Conservation (phyloP, 2,329 filamentous ascomycete genomes). For the Alternaria longipes region DNA sequence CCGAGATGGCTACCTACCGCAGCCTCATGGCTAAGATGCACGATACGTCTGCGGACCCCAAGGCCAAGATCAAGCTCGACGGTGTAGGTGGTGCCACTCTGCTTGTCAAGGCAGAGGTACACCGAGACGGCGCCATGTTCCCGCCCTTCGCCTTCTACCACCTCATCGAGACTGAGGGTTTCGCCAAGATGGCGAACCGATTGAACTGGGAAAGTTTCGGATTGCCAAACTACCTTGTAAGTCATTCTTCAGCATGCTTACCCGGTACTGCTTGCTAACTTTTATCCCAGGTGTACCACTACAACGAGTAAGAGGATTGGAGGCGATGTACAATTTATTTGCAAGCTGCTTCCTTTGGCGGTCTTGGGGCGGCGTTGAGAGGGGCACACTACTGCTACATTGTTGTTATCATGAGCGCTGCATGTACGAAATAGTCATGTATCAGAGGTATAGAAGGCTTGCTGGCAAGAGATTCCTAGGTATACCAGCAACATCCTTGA, state of each 20-base stretch:
- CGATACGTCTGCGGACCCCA: conserved; percentile 60
- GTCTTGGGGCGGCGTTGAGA: conserved; percentile 46
- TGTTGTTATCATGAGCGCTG: conserved; percentile 16
- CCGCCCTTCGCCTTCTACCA: conserved; percentile 96
- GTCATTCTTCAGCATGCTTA: conserved; percentile 35
- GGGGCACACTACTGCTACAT: conserved; percentile 11
- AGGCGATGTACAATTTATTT: conserved; percentile 7
- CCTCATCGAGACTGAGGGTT: conserved; percentile 96
- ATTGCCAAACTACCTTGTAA: conserved; percentile 96
- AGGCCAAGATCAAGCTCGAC: conserved; percentile 78
- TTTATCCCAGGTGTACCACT: conserved; percentile 77
- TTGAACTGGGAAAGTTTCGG: conserved; percentile 86
- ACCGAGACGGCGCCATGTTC: conserved; percentile 98
- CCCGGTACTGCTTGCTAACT: conserved; percentile 1
- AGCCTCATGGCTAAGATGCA: conserved; percentile 89
- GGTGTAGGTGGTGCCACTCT: conserved; percentile 93
- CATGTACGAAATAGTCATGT: conserved; percentile 21
- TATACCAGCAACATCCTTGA: conserved; percentile 14
- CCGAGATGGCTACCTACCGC: conserved; percentile 90
- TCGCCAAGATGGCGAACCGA: conserved; percentile 94
- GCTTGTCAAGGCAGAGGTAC: conserved; percentile 94
- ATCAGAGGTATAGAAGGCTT: conserved; percentile 16
- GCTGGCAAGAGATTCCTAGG: conserved; percentile 21
- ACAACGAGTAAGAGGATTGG: conserved; percentile 73
- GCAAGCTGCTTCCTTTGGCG: conserved; percentile 19